Base-by-base conservation (phyloP, 2,329 filamentous ascomycete genomes). In the Hypocreales sp. region DNA sequence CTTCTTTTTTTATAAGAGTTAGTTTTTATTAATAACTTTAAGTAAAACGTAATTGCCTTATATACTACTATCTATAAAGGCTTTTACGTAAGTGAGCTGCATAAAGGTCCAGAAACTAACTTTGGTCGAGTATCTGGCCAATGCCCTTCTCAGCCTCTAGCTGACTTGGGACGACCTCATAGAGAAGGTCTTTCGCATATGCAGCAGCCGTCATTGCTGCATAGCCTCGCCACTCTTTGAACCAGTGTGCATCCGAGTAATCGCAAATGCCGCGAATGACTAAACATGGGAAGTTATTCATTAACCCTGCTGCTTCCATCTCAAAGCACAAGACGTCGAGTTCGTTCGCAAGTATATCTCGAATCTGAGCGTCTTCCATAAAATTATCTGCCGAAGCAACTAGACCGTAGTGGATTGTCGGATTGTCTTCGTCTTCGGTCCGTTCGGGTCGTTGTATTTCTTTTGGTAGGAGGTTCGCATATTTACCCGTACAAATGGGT, bases 181-280 rank as follows among this genome's bases (percentile, higher is more conserved):
- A 4, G 2, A 45, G 15, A 1, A 45, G 30, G 11, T 44, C 35
- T 26, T 37, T 45, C 1, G 40, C 38, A 28, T 39, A 48, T 6
- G 37, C 43, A 2, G 46, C 46, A 7, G 45, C 43, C 15, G 34
- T 33, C 22, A 41, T 39, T 2, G 46, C 38, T 2, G 45, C 38
- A 33, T 41, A 48, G 9, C 35, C 31, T 22, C 46, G 45, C 46
- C 42, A 50, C 2, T 26, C 26, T 7, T 46, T 41, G 19, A 41
- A 40, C 28, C 48, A 47, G 24, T 47, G 42, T 1, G 38, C 36
- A 25, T 53, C 49, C 0, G 47, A 36, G 21, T 53, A 53, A 33
- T 53, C 48, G 31, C 43, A 51, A 20, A 53, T 47, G 2, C 49
- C 47, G 7, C 45, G 38, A 18, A 53, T 42, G 7, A 47, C 42